A percentile compares a stretch with the other conserved stretches of the same genome.
These are phyloP conservation scores for Boletus pseudopeckii DNA, from an alignment of 768 basidiomycete genomes.

Conservation along the genomic window DNA sequence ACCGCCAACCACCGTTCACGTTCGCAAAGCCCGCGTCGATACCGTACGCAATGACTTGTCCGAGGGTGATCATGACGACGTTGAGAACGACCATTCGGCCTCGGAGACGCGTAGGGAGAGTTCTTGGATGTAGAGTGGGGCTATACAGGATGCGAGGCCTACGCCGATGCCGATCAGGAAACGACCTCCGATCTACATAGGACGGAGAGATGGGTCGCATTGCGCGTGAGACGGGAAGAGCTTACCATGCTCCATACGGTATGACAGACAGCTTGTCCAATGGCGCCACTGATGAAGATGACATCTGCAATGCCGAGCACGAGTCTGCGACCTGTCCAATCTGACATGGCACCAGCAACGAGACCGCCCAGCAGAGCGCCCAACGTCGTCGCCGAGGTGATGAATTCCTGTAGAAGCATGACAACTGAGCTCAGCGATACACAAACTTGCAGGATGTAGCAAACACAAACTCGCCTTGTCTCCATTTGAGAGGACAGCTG, in stretches of 20 bases:
- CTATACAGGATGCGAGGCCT: slow-evolving; percentile 72
- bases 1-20: slow-evolving; percentile 67
- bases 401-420: slow-evolving; percentile 60
- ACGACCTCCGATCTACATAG: slow-evolving; percentile 56
- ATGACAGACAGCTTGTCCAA: slow-evolving; percentile 67
- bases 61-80: slow-evolving; percentile 77
- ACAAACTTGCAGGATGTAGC: neutral
- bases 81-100: slow-evolving; percentile 81
- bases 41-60: slow-evolving; percentile 77
- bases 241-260: slow-evolving; percentile 68
- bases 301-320: slow-evolving; percentile 66
- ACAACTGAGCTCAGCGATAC: neutral
- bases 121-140: slow-evolving; percentile 83
- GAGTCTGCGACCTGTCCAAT: slow-evolving; percentile 63
- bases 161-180: slow-evolving; percentile 76
- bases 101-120: slow-evolving; percentile 70
- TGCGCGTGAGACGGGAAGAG: neutral
- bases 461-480: slow-evolving; percentile 49
- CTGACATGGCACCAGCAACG: slow-evolving; percentile 63
- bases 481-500: slow-evolving; percentile 49
- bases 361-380: slow-evolving; percentile 77
- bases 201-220: neutral
- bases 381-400: slow-evolving; percentile 75
- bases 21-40: slow-evolving; percentile 66
- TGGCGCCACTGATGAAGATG: slow-evolving; percentile 72